Conservation (phyloP, 73 alveolate species). For the Tetrahymena malaccensis region DNA sequence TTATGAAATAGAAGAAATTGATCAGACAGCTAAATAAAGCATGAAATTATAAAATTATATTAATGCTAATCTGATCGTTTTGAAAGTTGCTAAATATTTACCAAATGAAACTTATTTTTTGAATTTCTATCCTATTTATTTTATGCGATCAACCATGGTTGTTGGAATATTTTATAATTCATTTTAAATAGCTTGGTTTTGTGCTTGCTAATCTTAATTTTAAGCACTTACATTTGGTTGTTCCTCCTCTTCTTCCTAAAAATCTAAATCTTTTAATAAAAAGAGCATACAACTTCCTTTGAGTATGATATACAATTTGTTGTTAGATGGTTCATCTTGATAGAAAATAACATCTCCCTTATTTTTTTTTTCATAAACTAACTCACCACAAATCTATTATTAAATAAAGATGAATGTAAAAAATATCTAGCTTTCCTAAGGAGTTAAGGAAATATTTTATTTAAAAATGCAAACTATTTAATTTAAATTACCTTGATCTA, state of each 20-base stretch:
- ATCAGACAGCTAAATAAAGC: too few species aligned
- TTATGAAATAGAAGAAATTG: neutral
- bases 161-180: neutral
- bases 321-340: neutral
- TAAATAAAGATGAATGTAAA: neutral
- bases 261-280: neutral
- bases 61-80: neutral
- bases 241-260: neutral
- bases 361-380: neutral
- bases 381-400: neutral
- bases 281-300: neutral
- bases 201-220: neutral
- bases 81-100: neutral
- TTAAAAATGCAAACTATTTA: too few species aligned
- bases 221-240: neutral
- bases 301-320: neutral
- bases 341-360: neutral
- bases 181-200: neutral
- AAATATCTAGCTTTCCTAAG: neutral
- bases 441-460: neutral
- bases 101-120: neutral
- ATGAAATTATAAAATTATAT: too few species aligned
- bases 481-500: neutral
- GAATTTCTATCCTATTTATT: neutral
- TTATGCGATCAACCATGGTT: neutral